Evolutionary conservation across 352 stramenopile species (phyloP).

Genomic region (Aphanomyces astaci): DNA sequence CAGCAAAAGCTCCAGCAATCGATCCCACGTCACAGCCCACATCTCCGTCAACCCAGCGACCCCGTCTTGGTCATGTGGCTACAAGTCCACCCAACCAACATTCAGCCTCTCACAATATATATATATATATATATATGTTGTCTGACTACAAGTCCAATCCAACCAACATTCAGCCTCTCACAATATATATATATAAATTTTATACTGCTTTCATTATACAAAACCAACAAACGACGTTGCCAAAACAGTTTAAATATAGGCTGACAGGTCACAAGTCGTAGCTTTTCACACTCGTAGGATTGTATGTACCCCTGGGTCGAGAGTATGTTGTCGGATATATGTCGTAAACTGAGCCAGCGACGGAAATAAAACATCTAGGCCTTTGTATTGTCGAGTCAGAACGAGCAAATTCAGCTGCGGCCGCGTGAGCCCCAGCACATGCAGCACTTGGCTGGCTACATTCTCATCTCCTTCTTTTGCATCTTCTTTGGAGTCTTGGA

Average conservation of each 20-base stretch:
- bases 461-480: constrained; percentile 18
- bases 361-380: constrained; percentile 1
- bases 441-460: constrained; percentile 15
- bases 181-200: too few relatives aligned
- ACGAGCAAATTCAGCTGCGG: constrained; percentile 61
- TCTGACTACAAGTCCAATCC: too few relatives aligned
- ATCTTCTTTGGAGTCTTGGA: constrained; percentile 18
- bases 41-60: constrained; percentile 20
- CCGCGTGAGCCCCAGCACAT: constrained; percentile 37
- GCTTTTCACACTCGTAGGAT: too few relatives aligned
- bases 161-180: too few relatives aligned
- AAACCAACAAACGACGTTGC: too few relatives aligned
- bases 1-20: constrained; percentile 49
- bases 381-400: constrained; percentile 1
- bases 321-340: constrained; percentile 5
- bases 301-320: constrained; percentile 1
- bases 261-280: too few relatives aligned
- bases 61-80: constrained; percentile 31
- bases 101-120: neutral
- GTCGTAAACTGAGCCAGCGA: neutral
- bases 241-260: too few relatives aligned
- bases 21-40: constrained; percentile 40
- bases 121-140: too few relatives aligned
- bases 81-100: constrained; percentile 39
- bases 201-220: too few relatives aligned